Conservation (phyloP, 2,329 filamentous ascomycete species). For the Trichoderma hamatum region DNA sequence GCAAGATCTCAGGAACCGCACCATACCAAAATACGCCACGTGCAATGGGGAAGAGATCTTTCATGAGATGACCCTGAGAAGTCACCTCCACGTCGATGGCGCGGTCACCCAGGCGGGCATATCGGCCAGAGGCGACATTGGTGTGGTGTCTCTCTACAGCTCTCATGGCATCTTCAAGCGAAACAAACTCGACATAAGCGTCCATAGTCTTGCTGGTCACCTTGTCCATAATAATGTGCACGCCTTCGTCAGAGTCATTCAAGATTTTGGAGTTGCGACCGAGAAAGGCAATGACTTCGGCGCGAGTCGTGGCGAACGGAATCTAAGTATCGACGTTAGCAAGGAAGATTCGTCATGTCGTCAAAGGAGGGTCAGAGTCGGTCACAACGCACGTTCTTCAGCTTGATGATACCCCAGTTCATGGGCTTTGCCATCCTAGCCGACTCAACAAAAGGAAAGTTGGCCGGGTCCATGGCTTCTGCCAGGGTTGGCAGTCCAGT, state of each 20-base stretch:
- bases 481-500: conserved; percentile 41
- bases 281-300: conserved; percentile 61
- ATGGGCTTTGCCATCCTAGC: conserved; percentile 37
- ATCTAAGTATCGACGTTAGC: conserved; percentile 46
- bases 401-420: conserved; percentile 51
- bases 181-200: conserved; percentile 61
- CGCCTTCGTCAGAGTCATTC: conserved; percentile 56
- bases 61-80: conserved; percentile 60
- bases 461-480: conserved; percentile 42
- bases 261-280: conserved; percentile 60
- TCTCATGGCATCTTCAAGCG: conserved; percentile 55
- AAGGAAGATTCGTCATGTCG: too few species aligned
- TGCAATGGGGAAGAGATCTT: conserved; percentile 62
- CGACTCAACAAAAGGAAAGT: conserved; percentile 53
- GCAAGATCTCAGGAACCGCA: conserved; percentile 46
- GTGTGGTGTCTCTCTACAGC: conserved; percentile 54
- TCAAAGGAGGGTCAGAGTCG: background rate
- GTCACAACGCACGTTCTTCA: conserved; percentile 52
- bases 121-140: conserved; percentile 45
- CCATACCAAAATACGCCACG: conserved; percentile 60
- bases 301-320: conserved; percentile 56
- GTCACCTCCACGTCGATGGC: conserved; percentile 60
- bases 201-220: conserved; percentile 64
- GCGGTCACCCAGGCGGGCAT: conserved; percentile 58
- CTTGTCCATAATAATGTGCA: conserved; percentile 69